Conservation (phyloP, 1,284 basidiomycete genomes). For the Pyrrhoderma noxium region DNA sequence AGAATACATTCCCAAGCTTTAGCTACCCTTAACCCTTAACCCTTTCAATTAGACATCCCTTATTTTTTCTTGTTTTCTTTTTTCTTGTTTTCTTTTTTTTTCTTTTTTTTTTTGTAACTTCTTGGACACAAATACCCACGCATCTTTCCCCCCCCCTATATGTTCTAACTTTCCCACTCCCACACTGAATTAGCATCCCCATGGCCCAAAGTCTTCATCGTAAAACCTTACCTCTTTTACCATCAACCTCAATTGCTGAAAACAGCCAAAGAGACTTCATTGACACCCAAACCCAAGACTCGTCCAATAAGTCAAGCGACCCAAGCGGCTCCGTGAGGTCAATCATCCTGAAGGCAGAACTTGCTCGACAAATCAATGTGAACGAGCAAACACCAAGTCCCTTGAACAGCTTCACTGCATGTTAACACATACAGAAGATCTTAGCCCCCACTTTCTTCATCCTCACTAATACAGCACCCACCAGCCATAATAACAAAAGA, state of each 20-base stretch:
- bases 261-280: not conserved
- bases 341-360: slow-evolving; percentile 14
- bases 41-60: too few species aligned
- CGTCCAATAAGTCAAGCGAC: not conserved
- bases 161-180: too few species aligned
- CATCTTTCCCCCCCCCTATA: too few species aligned
- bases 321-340: not conserved
- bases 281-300: slow-evolving; percentile 1
- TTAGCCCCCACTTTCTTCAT: not conserved
- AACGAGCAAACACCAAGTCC: slow-evolving; percentile 3
- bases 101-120: too few species aligned
- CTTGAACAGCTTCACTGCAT: not conserved
- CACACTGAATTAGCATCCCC: too few species aligned
- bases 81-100: too few species aligned
- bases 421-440: not conserved
- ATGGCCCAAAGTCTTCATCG: too few species aligned
- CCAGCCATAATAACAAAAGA: not conserved
- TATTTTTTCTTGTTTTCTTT: too few species aligned
- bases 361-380: slow-evolving; percentile 11
- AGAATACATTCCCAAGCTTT: too few species aligned
- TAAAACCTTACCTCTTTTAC: not conserved
- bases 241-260: not conserved
- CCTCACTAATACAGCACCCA: not conserved
- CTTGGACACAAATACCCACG: too few species aligned
- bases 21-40: too few species aligned